A percentile compares a stretch with the other conserved stretches of the same genome.
These are phyloP conservation scores for Vitis vinifera DNA, from an alignment of 164 flowering plant genomes.

Conservation along the genomic window ASM3070453v1 NC_081811.1:23657501-23658000, in stretches of 20 bases:
- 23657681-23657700: constrained; percentile 98
- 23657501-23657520: not conserved
- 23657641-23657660: constrained; percentile 94
- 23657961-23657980: not conserved
- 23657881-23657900: constrained; percentile 74
- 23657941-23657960: not conserved
- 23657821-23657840: constrained; percentile 95
- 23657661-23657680: constrained; percentile 93
- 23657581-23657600: constrained; percentile 94
- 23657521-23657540: constrained; percentile 71
- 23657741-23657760: constrained; percentile 88
- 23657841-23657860: constrained; percentile 84
- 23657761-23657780: constrained; percentile 97
- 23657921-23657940: constrained; percentile 65
- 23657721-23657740: constrained; percentile 81
- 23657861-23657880: constrained; percentile 89
- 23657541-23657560: constrained; percentile 88
- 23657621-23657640: constrained; percentile 92
- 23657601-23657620: constrained; percentile 91
- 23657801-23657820: constrained; percentile 95
- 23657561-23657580: constrained; percentile 89
- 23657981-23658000: too few relatives aligned
- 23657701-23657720: constrained; percentile 94
- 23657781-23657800: constrained; percentile 85
- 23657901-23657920: constrained; percentile 72